phyloP scores from a whole-genome alignment of 2,329 filamentous ascomycete genomes.

The Arthroderma sp. region DNA sequence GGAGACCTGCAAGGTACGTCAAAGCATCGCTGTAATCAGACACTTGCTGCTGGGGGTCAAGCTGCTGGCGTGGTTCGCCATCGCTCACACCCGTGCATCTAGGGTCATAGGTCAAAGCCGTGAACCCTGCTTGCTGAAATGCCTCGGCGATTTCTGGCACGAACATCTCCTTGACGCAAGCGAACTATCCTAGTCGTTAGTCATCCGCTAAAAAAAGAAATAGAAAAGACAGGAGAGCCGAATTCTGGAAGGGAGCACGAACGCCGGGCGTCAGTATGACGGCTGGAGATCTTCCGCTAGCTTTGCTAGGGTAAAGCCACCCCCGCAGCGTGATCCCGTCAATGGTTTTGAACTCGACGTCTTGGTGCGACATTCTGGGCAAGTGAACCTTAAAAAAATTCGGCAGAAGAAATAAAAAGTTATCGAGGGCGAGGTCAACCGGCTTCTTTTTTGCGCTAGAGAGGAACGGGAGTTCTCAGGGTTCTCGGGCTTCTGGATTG shows the following conservation, averaged over 20 bases:
- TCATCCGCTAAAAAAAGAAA: background rate
- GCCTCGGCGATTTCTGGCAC: constrained; percentile 9
- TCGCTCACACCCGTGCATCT: constrained; percentile 18
- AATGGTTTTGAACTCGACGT: constrained; percentile 28
- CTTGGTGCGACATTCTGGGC: constrained; percentile 3
- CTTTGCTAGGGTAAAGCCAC: constrained; percentile 21
- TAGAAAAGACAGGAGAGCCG: constrained; percentile 1
- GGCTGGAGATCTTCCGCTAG: constrained; percentile 3
- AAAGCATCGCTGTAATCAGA: constrained; percentile 25
- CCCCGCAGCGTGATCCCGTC: constrained; percentile 29
- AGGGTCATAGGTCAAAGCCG: constrained; percentile 19
- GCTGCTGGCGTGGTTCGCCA: constrained; percentile 19
- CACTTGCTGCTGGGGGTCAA: constrained; percentile 18
- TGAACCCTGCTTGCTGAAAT: constrained; percentile 12
- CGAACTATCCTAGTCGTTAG: constrained; percentile 12
- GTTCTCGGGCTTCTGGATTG: too few species aligned
- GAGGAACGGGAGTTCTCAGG: too few species aligned
- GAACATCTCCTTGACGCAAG: constrained; percentile 16
- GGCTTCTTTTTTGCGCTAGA: too few species aligned
- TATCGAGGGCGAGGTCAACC: too few species aligned
- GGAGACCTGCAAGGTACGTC: constrained; percentile 16
- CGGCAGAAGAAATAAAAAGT: too few species aligned
- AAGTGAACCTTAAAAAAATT: too few species aligned
- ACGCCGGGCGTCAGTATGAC: constrained; percentile 7
- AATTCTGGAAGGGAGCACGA: constrained; percentile 4